Evolutionary conservation across 106 monocot genomes (phyloP).

Genomic region (Dactylorhiza incarnata): DNA sequence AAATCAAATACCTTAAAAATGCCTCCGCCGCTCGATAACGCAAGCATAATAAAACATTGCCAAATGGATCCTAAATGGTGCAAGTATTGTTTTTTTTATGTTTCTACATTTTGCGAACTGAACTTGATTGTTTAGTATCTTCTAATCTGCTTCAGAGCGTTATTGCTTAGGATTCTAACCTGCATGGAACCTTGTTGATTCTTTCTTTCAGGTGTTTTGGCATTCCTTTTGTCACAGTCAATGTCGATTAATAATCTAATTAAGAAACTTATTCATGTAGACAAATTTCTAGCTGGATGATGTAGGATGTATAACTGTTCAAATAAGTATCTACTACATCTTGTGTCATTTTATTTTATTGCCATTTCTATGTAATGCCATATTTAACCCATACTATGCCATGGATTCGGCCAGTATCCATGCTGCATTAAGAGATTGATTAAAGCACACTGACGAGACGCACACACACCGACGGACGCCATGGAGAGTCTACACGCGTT

Average conservation of each 20-base stretch:
- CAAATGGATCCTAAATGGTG: not conserved
- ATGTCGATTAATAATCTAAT: not conserved
- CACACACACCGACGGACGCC: too few species aligned
- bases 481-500: too few species aligned
- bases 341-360: too few species aligned
- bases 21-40: too few species aligned
- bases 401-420: too few species aligned
- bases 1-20: too few species aligned
- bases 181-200: not conserved
- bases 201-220: not conserved
- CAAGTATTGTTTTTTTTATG: not conserved
- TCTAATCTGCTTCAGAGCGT: not conserved
- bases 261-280: not conserved
- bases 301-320: not conserved
- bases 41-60: too few species aligned
- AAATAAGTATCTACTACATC: too few species aligned
- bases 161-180: not conserved
- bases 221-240: not conserved
- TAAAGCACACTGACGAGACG: too few species aligned
- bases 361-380: too few species aligned
- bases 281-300: not conserved
- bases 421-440: too few species aligned
- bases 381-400: too few species aligned
- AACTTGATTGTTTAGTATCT: not conserved
- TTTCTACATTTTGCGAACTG: not conserved